A percentile compares a stretch with the other conserved stretches of the same genome.
phyloP scores from a whole-genome alignment of 1,284 basidiomycete genomes.

The Fomes fomentarius region DNA sequence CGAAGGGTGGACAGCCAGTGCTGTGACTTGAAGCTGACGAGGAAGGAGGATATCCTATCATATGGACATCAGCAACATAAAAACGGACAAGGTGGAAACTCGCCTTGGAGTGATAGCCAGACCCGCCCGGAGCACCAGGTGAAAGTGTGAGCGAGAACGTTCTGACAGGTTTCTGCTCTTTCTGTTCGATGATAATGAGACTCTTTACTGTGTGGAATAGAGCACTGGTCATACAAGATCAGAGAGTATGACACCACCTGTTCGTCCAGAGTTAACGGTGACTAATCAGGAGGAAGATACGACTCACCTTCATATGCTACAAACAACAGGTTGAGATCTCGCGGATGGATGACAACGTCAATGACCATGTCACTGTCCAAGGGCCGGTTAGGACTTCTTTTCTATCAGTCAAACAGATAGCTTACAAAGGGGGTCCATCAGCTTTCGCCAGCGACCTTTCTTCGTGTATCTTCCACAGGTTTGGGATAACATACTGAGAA shows the following conservation, averaged over 20 bases:
- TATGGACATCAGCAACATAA: not conserved
- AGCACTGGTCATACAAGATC: not conserved
- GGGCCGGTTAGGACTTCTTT: not conserved
- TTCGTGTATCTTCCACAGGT: conserved; percentile 80
- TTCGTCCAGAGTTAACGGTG: not conserved
- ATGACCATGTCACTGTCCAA: conserved; percentile 47
- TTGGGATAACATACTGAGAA: conserved; percentile 69
- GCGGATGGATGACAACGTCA: conserved; percentile 76
- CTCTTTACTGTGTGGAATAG: not conserved
- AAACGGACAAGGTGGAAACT: not conserved
- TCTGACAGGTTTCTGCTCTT: conserved; percentile 60
- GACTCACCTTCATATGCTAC: conserved; percentile 78
- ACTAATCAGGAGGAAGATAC: not conserved
- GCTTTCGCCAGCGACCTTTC: conserved; percentile 64
- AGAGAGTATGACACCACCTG: not conserved
- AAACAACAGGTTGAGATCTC: conserved; percentile 81
- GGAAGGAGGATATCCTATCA: conserved; percentile 68
- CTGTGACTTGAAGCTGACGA: conserved; percentile 73
- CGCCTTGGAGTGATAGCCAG: conserved; percentile 60
- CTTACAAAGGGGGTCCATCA: conserved; percentile 41
- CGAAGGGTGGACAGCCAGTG: conserved; percentile 66
- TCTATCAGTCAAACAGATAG: too few species aligned
- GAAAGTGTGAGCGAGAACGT: conserved; percentile 71
- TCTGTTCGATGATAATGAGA: conserved; percentile 38
- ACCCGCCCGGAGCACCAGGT: conserved; percentile 81